Base-by-base conservation (phyloP, 768 basidiomycete genomes). In the Suillus hirtellus region DNA sequence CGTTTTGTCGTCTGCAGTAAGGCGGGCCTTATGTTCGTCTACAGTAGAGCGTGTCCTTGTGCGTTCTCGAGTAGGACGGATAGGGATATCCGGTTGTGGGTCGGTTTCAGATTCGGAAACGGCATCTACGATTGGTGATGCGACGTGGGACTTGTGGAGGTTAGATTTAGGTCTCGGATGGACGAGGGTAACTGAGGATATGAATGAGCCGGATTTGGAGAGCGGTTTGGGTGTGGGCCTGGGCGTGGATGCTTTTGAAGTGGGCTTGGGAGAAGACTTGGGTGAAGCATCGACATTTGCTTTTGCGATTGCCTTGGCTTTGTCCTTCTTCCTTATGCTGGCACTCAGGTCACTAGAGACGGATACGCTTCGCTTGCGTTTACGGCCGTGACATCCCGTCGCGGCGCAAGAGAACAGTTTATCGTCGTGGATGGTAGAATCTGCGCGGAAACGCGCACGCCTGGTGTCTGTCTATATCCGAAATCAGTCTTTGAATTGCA, bases 391-490 rank as follows among this genome's bases (percentile, higher is more conserved):
- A 66, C 90, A 93, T 35, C 85, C 81, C 12, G 84, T 69, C 4
- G 74, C 72, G 27, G 80, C 73, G 70, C 92, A 93, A 0, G 89
- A 83, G 1, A 75, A 74, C 61, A 93, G 81, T 71, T 87, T 92
- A 71, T 93, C 92, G 64, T 89, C 78, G 37, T 77, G 66, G 59
- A 77, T 67, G 1, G 88, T 86, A 17, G 92, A 89, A 73, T 93
- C 92, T 6, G 86, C 85, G 58, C 90, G 85, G 78, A 92, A 93
- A 6, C 90, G 81, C 0, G 92, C 92, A 52, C 92, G 89, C 75
- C 84, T 92, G 44, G 75, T 60, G 68, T 93, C 92, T 1, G 84
- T 88, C 90, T 92, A 64, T 43, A 56, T 58, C 21, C 35, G 31
- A 35, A 64, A 37, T 58, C 0, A 58, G 40, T 7, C 1, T 31